phyloP scores from a whole-genome alignment of 208 protist genomes.

The Trypanosoma lewisi region DNA sequence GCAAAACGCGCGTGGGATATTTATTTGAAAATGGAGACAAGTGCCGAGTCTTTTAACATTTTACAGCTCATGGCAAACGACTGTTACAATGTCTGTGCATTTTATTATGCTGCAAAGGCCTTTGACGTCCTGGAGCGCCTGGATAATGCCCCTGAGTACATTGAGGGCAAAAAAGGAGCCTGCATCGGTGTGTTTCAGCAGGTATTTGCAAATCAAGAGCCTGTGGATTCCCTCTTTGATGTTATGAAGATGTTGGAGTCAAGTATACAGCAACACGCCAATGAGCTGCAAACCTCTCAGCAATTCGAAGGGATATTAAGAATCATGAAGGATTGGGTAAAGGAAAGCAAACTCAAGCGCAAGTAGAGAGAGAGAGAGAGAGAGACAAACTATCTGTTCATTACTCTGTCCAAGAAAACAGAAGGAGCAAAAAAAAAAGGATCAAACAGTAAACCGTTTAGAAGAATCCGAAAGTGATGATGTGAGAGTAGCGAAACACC shows the following conservation, averaged over 20 bases:
- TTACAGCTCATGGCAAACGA: conserved; percentile 97
- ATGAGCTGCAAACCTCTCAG: conserved; percentile 44
- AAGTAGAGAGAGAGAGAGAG: conserved; percentile 20
- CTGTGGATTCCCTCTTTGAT: conserved; percentile 84
- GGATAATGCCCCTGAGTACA: conserved; percentile 93
- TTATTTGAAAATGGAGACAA: conserved; percentile 96
- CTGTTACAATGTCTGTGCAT: conserved; percentile 94
- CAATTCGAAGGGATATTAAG: conserved; percentile 85
- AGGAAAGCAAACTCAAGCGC: conserved; percentile 84
- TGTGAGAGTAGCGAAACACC: too few relatives aligned
- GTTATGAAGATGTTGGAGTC: conserved; percentile 92
- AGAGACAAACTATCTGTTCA: not conserved
- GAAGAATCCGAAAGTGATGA: too few relatives aligned
- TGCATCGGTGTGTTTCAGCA: conserved; percentile 96
- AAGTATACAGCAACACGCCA: conserved; percentile 71
- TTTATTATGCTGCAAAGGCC: conserved; percentile 97
- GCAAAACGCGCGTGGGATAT: conserved; percentile 95
- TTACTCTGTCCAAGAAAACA: not conserved
- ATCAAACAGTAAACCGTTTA: not conserved
- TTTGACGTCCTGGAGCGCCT: conserved; percentile 97
- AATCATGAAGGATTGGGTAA: conserved; percentile 94
- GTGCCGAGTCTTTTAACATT: conserved; percentile 90
- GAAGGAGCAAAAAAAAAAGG: not conserved
- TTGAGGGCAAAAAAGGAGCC: conserved; percentile 96
- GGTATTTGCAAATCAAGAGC: conserved; percentile 90